Base-by-base conservation (phyloP, 495 filamentous ascomycete species). In the Tetracladium marchalianum region DNA sequence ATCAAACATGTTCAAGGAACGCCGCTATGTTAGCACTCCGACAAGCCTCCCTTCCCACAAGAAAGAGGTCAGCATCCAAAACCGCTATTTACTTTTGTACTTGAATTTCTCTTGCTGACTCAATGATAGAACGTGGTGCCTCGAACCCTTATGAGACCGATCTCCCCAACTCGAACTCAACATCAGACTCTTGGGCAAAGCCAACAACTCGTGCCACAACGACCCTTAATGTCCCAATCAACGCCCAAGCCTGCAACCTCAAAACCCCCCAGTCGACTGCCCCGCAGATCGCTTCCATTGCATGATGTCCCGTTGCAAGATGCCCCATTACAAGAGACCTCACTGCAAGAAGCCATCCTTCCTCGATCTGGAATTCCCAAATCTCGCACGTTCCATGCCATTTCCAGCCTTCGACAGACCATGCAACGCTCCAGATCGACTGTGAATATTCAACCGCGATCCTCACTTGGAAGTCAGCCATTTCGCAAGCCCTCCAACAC, bases 51-150 rank as follows among this genome's bases (percentile, higher is more conserved):
- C 11, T 36, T 50, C 22, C 47, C 58, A 62, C 41, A 67, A 65
- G 42, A 57, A 67, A 6, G 64, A 70, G 32, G 67, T 69, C 0
- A 58, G 71, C 15, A 67, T 71, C 46, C 69, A 69, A n/a, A n/a
- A 41, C 56, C 68, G 4, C 56, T 54, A 32, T 46, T 49, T 13
- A 54, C 57, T 17, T n/a, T 41, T 31, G 50, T 35, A 10, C 50
- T 44, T 12, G 40, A 48, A 19, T 44, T 27, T 27, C 3, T 27
- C 22, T 47, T 32, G 50, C 44, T 15, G 44, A 41, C 2, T 17
- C 48, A 15, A 11, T 48, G 15, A 31, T 53, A 22, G 24, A 24
- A 3, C 39, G 33, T 10, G 50, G 50, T 60, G 62, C 16, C 57
- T 61, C 10, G 55, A 66, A 15, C 3, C 7, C 22, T 27, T 7